Evolutionary conservation across 2,329 filamentous ascomycete species (phyloP).

Genomic region (Harringtonia aguacate): DNA sequence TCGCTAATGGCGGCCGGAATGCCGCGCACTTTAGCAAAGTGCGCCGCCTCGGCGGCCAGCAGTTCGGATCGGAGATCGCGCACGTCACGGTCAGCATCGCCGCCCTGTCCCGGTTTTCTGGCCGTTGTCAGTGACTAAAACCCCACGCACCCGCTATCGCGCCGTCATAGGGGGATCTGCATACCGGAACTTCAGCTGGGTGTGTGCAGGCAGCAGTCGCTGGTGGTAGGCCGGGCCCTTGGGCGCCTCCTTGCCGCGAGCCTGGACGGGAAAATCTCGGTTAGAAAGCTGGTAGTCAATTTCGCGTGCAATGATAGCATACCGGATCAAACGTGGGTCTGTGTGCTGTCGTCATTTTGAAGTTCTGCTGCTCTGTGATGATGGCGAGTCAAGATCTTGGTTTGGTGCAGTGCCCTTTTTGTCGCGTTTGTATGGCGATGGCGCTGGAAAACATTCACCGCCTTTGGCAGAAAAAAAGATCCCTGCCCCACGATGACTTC

Average conservation of each 20-base stretch:
- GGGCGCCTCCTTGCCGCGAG: constrained; percentile 87
- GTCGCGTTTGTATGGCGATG: neutral
- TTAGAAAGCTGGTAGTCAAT: neutral
- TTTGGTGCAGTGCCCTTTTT: neutral
- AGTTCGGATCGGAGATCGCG: constrained; percentile 80
- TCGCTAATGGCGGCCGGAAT: constrained; percentile 24
- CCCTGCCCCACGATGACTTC: neutral
- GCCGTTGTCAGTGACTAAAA: constrained; percentile 9
- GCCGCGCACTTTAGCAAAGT: constrained; percentile 77
- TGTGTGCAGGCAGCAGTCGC: constrained; percentile 87
- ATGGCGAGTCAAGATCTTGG: neutral
- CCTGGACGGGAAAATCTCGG: constrained; percentile 36
- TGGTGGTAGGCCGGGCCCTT: constrained; percentile 94
- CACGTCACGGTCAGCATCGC: constrained; percentile 53
- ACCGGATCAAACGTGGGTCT: constrained; percentile 96
- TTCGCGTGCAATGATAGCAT: constrained; percentile 18
- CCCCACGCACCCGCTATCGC: neutral
- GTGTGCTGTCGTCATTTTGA: constrained; percentile 55
- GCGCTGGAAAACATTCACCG: constrained; percentile 12
- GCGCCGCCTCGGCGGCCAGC: constrained; percentile 74
- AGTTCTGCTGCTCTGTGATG: neutral
- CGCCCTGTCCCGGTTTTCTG: constrained; percentile 80
- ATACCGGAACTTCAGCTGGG: constrained; percentile 77
- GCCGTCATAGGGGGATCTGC: constrained; percentile 9
- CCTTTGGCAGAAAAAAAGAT: constrained; percentile 15